Evolutionary conservation across 164 flowering plant species (phyloP), one percentile per base, ranked within the genome.

Genomic region (Kalanchoe fedtschenkoi): DNA sequence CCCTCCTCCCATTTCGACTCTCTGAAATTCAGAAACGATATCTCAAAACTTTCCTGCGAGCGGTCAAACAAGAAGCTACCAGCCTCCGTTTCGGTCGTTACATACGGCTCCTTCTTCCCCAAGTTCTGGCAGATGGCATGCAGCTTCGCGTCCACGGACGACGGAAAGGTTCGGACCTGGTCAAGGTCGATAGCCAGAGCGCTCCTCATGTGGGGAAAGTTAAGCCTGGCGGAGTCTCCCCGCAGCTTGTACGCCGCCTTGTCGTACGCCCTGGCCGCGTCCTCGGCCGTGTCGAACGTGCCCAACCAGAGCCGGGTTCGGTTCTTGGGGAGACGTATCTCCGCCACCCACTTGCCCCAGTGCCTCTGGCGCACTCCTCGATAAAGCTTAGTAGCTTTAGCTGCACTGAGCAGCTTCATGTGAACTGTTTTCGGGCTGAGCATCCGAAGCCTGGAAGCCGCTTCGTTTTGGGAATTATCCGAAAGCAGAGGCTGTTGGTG

Each of bases 81-180:
- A n/a, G n/a, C n/a, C n/a, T n/a, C n/a, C n/a, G n/a, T n/a, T n/a
- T n/a, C n/a, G n/a, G n/a, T n/a, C n/a, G n/a, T n/a, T n/a, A n/a
- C n/a, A n/a, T n/a, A n/a, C n/a, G n/a, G n/a, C n/a, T n/a, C n/a
- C n/a, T n/a, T n/a, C n/a, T n/a, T n/a, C n/a, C n/a, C n/a, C n/a
- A n/a, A n/a, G n/a, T 34, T 34, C 22, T 63, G 65, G 22, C 65
- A 63, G 14, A 63, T 51, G 8, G 65, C 58, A 47, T 63, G 58
- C 9, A 63, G 65, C 58, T 63, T 63, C 10, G 65, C 65, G 8
- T 63, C 58, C 5, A 63, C 58, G 7, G 65, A 63, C 5, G 58
- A 63, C 9, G 34, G 58, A 15, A 63, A 33, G 4, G 65, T 58
- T 5, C 33, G 32, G 41, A 33, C 32, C 22, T 32, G 26, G 3